phyloP scores from a whole-genome alignment of 2,329 filamentous ascomycete species.

The Dryadomyces sulphureus region DNA sequence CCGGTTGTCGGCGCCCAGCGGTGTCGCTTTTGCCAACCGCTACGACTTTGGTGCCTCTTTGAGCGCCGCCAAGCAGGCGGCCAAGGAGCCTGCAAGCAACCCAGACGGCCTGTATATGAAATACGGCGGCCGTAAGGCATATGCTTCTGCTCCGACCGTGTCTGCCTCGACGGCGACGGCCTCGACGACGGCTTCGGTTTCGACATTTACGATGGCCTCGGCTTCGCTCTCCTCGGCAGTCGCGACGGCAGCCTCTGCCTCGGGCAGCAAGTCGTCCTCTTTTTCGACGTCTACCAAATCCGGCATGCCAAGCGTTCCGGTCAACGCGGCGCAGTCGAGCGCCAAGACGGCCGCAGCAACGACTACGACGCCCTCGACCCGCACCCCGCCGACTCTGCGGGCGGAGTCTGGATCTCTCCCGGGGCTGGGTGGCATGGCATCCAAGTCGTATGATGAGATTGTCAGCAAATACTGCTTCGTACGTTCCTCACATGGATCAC shows the following conservation, averaged over 20 bases:
- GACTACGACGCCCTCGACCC: neutral
- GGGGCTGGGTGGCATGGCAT: slow-evolving; percentile 47
- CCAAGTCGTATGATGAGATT: slow-evolving; percentile 87
- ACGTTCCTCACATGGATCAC: slow-evolving; percentile 44
- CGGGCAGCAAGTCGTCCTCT: slow-evolving; percentile 4
- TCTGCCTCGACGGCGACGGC: neutral
- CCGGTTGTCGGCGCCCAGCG: slow-evolving; percentile 38
- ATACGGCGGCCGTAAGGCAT: slow-evolving; percentile 25
- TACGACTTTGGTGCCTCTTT: slow-evolving; percentile 96
- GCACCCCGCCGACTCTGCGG: neutral
- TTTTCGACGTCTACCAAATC: slow-evolving; percentile 8
- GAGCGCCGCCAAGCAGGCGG: slow-evolving; percentile 62
- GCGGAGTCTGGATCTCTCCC: slow-evolving; percentile 12
- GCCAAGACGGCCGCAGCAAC: neutral
- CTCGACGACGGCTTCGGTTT: neutral
- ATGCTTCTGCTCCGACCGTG: neutral
- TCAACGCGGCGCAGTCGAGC: neutral
- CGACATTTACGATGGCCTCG: too few relatives aligned
- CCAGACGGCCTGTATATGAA: slow-evolving; percentile 44
- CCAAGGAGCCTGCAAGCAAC: slow-evolving; percentile 43
- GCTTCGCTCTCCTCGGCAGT: too few relatives aligned
- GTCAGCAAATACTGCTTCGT: slow-evolving; percentile 99
- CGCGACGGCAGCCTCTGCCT: too few relatives aligned
- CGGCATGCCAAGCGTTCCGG: slow-evolving; percentile 7
- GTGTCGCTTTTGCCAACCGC: slow-evolving; percentile 73